Evolutionary conservation across 192 early-diverging fungal genomes (phyloP), one percentile per base, ranked within the genome.

Genomic region (Rhizophagus prolifer): DNA sequence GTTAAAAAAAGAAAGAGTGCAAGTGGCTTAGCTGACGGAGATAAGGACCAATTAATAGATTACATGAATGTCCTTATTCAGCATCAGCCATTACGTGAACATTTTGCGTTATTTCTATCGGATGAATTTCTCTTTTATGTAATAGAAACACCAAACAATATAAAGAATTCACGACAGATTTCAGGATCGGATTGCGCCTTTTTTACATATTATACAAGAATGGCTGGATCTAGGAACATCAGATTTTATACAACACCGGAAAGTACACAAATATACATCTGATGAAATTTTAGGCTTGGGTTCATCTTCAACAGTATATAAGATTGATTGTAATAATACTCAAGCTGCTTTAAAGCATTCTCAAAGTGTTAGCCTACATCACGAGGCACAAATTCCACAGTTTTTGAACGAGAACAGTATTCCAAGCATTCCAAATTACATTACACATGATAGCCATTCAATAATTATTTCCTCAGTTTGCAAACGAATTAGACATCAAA

Each of bases 51-150:
- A 14, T 9, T 70, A 0, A 3, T 70, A 21, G 26, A 70, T 70
- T 70, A 70, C 5, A 70, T 70, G 47, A 4, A 28, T 50, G 19
- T 70, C 44, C 68, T 70, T 47, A 10, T 70, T 19, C 23, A 28
- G 3, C 68, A 70, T 1, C 68, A 70, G 14, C 68, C 68, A 46
- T 46, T 70, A 16, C 46, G 23, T 16, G 38, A 19, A 28, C 44
- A 36, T 47, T 70, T 70, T 70, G 34, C 68, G 19, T 0, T 70
- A 70, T 70, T 70, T 70, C 68, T 50, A 26, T 70, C 68, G 50
- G 46, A 70, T 30, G 68, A 23, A n/a, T 70, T 46, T 70, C 2
- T 50, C 0, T 70, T 70, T 70, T 70, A 70, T 70, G 68, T 70
- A 70, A 70, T 70, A 70, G 68, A 30, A 50, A 16, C 14, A 70